Conservation (phyloP, 2,329 filamentous ascomycete genomes). For the Apiospora pterosperma region DNA sequence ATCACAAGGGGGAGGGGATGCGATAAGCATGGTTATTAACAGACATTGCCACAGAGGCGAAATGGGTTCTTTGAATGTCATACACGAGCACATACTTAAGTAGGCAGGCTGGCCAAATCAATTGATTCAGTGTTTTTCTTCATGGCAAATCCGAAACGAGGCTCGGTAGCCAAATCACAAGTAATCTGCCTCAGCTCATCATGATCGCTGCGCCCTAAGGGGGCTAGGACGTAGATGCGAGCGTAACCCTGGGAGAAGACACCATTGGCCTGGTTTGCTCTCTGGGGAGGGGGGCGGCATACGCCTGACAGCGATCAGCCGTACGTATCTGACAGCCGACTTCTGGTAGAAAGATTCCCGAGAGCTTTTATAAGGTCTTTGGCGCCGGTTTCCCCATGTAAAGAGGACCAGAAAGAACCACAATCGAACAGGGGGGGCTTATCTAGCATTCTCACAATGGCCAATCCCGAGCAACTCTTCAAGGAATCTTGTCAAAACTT, state of each 20-base stretch:
- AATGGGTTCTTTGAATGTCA: not conserved
- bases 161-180: not conserved
- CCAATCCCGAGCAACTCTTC: not conserved
- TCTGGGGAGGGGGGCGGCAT: not conserved
- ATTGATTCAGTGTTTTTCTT: not conserved
- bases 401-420: not conserved
- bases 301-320: not conserved
- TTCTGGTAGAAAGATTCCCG: not conserved
- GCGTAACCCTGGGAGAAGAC: not conserved
- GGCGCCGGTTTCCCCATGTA: not conserved
- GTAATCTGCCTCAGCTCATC: not conserved
- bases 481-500: not conserved
- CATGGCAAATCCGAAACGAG: not conserved
- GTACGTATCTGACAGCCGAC: not conserved
- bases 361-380: not conserved
- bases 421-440: not conserved
- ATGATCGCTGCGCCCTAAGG: not conserved
- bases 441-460: not conserved
- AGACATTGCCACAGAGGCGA: not conserved
- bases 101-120: not conserved
- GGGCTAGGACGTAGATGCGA: not conserved
- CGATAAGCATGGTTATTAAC: not conserved
- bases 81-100: not conserved
- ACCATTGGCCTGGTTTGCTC: not conserved
- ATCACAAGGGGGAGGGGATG: not conserved